Evolutionary conservation across 225 moss, liverwort and hornwort genomes (phyloP).

Genomic region (Physcomitrellopsis africana): DNA sequence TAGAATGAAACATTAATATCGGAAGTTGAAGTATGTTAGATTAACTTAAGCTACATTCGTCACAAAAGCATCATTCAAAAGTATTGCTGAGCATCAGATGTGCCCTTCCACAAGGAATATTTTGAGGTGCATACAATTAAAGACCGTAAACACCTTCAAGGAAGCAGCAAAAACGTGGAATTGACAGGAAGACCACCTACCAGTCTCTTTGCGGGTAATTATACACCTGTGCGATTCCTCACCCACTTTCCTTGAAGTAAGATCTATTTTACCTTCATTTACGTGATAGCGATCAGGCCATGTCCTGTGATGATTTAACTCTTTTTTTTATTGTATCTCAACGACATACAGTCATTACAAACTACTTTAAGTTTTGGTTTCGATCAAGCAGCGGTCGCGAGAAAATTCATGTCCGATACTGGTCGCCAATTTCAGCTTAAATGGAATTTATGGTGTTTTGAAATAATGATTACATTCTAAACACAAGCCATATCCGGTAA

Average conservation of each 20-base stretch:
- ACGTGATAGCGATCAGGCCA: slow-evolving; percentile 7
- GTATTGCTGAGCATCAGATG: slow-evolving; percentile 3
- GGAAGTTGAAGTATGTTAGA: background rate
- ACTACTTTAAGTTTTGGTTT: background rate
- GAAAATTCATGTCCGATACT: slow-evolving; percentile 1
- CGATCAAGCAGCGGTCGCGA: background rate
- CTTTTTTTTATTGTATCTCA: background rate
- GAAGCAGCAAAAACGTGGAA: slow-evolving; percentile 5
- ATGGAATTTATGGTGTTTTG: background rate
- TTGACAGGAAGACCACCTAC: background rate
- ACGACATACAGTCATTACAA: background rate
- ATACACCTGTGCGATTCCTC: background rate
- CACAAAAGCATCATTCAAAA: background rate
- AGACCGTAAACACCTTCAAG: slow-evolving; percentile 3
- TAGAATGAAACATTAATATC: background rate
- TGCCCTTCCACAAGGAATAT: slow-evolving; percentile 2
- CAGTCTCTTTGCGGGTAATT: background rate
- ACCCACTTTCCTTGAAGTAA: slow-evolving; percentile 18
- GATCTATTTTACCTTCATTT: slow-evolving; percentile 1
- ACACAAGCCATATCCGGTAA: background rate
- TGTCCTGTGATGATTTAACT: background rate
- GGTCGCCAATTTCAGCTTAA: slow-evolving; percentile 13
- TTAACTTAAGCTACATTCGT: slow-evolving; percentile 2
- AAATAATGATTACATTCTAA: slow-evolving; percentile 5
- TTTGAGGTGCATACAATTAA: background rate